Base-by-base conservation (phyloP, 352 stramenopile genomes). In the Pythium phragmiticola region DNA sequence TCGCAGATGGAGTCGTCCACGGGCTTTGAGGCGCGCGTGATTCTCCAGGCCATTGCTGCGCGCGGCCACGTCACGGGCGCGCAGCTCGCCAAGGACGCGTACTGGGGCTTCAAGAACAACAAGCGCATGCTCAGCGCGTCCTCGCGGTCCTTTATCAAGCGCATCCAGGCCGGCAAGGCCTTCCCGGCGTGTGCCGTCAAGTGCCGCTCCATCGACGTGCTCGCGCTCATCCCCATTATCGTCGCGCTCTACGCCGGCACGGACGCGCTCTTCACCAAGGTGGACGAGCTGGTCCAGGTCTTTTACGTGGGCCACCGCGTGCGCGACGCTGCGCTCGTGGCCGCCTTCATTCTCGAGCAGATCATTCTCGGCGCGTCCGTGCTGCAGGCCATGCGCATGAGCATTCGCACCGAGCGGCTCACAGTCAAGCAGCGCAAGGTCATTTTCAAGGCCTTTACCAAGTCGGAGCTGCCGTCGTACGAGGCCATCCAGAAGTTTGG, bases 381-480 rank as follows among this genome's bases (percentile, higher is more conserved):
- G 50, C 69, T 92, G 50, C 80, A 92, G 61, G 84, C 84, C 36
- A 90, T 92, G 84, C 81, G 84, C 55, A 90, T 90, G 82, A 90
- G 81, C 56, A 92, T 92, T 56, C 84, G 84, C 28, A 90, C 81
- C 7, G 84, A 92, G 47, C 75, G 81, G 3, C 74, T 92, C 13
- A 92, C 78, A 30, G 80, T 90, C 52, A 89, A 89, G 73, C 84
- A 92, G 65, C 81, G 84, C 49, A 92, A 90, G 61, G 81, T 89
- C 19, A 90, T 92, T 60, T 92, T 90, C 59, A 92, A 92, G 63
- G 82, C 84, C 28, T 92, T 92, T 61, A 92, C 84, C 53, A 90
- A 92, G 69, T 90, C 81, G 16, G 80, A 92, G 60, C 70, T 90
- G 21, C 79, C 83, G 8, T 90, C 80, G 57, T 90, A 92, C 68